A percentile compares a stretch with the other conserved stretches of the same genome.
phyloP scores from a whole-genome alignment of 2,329 filamentous ascomycete species.

The Diplocarpon rosae region DNA sequence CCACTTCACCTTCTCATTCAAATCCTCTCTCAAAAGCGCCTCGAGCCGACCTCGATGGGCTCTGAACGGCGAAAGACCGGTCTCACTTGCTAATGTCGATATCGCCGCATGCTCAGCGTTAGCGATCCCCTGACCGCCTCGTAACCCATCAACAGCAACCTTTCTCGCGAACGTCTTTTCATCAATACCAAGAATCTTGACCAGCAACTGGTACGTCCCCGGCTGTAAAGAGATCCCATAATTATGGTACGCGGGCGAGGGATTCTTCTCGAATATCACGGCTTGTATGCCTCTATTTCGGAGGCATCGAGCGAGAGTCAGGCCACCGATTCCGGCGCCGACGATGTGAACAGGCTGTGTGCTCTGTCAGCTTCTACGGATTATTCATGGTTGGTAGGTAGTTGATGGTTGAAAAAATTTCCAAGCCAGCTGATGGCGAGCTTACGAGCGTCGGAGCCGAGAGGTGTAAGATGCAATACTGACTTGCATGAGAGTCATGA shows the following conservation, averaged over 20 bases:
- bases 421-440: too few relatives aligned
- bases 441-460: too few relatives aligned
- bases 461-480: too few relatives aligned
- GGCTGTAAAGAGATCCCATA: slow-evolving; percentile 11
- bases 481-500: slow-evolving; percentile 5
- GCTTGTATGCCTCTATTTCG: slow-evolving; percentile 5
- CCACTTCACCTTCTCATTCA: slow-evolving; percentile 8
- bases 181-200: slow-evolving; percentile 7
- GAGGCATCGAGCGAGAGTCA: slow-evolving; percentile 9
- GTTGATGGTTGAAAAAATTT: too few relatives aligned
- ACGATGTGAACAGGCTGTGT: slow-evolving; percentile 8
- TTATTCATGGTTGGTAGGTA: too few relatives aligned
- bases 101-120: background rate
- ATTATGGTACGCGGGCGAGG: slow-evolving; percentile 5
- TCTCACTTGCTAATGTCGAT: background rate
- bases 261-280: slow-evolving; percentile 9
- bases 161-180: slow-evolving; percentile 2
- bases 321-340: slow-evolving; percentile 9
- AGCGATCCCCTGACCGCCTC: background rate
- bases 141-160: slow-evolving; percentile 8
- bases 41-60: slow-evolving; percentile 12
- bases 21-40: slow-evolving; percentile 6
- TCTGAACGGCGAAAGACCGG: background rate
- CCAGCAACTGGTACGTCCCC: slow-evolving; percentile 5
- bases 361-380: too few relatives aligned